Percentiles rank a stretch among this genome's conserved stretches.
Evolutionary conservation across 2,329 filamentous ascomycete genomes (phyloP).

Genomic region (Ophiostoma ulmi): DNA sequence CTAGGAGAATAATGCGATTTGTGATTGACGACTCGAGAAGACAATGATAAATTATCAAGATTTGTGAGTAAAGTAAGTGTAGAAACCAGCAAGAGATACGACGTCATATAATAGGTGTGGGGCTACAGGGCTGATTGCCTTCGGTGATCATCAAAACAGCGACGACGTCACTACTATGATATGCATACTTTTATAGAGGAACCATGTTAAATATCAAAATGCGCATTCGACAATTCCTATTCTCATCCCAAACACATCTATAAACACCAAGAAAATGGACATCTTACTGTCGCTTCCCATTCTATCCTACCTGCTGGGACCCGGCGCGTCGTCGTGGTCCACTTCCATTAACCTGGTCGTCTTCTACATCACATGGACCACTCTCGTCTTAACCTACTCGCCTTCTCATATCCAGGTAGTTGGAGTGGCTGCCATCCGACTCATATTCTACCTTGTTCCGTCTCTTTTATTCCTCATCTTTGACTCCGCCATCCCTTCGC

Average conservation of each 20-base stretch:
- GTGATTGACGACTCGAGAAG: background rate
- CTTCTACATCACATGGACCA: slow-evolving; percentile 87
- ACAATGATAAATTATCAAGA: background rate
- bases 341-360: slow-evolving; percentile 81
- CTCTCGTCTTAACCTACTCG: slow-evolving; percentile 70
- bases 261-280: background rate
- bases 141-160: background rate
- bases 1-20: no score
- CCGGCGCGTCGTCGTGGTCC: slow-evolving; percentile 59
- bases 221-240: background rate
- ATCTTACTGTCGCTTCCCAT: background rate
- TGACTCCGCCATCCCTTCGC: background rate
- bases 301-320: background rate
- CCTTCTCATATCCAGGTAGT: slow-evolving; percentile 36
- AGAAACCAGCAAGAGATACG: background rate
- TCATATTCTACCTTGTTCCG: background rate
- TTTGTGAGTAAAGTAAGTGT: background rate
- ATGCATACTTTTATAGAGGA: background rate
- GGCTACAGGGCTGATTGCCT: slow-evolving; percentile 3
- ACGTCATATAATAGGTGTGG: background rate
- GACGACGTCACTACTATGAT: background rate
- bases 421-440: background rate
- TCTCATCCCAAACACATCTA: background rate
- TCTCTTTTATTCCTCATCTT: background rate
- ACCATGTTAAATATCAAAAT: background rate